Evolutionary conservation across 192 early-diverging fungal species (phyloP).

Genomic region (Coemansia sp.): DNA sequence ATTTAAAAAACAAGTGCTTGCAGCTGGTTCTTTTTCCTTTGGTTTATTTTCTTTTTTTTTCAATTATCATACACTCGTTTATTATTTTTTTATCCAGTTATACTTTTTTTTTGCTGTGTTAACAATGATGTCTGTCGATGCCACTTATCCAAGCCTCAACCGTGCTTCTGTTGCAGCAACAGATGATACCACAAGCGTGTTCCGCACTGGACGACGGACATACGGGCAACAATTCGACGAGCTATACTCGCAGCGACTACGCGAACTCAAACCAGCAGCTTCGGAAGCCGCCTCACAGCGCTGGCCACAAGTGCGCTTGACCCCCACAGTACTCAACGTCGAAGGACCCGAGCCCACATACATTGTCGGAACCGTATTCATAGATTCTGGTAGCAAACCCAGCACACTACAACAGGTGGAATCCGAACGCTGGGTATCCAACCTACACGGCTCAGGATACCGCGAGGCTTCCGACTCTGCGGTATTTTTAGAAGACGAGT

Average conservation of each 20-base stretch:
- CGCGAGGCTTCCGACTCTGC: constrained; percentile 58
- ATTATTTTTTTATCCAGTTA: not conserved
- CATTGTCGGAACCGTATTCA: constrained; percentile 85
- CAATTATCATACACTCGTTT: no score
- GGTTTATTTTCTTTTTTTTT: no score
- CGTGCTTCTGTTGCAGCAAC: not conserved
- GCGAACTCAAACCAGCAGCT: constrained; percentile 63
- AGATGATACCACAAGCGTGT: constrained; percentile 16
- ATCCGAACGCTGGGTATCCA: constrained; percentile 72
- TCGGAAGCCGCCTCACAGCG: constrained; percentile 46
- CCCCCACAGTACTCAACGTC: constrained; percentile 74
- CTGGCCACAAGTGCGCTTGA: constrained; percentile 43
- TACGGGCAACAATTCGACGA: constrained; percentile 86
- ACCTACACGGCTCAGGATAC: constrained; percentile 67
- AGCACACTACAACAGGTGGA: constrained; percentile 88
- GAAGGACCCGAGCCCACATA: constrained; percentile 62
- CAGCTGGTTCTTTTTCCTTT: no score
- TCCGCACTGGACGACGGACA: constrained; percentile 60
- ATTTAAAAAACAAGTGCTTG: no score
- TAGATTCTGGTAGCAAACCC: constrained; percentile 85
- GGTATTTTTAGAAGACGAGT: constrained; percentile 86
- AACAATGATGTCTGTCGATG: not conserved
- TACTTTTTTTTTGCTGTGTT: not conserved
- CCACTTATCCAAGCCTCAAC: not conserved
- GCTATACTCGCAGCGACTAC: constrained; percentile 79